Conservation (phyloP, 2,329 filamentous ascomycete species). For the Falciphora oryzae region DNA sequence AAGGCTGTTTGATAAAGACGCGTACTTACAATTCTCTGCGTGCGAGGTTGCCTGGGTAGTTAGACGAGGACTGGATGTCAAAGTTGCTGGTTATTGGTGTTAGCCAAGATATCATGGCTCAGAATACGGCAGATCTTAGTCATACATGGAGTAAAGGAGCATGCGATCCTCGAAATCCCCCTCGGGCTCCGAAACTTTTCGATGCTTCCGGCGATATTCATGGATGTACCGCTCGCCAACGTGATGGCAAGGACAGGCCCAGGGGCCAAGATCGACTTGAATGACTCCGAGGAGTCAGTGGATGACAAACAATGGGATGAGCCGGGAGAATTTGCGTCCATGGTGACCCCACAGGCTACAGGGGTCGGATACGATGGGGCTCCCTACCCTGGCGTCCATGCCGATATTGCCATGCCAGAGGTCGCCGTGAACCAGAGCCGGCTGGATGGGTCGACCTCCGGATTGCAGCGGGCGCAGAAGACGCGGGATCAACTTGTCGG, state of each 20-base stretch:
- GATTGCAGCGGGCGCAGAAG: slow-evolving; percentile 20
- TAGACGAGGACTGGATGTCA: no score
- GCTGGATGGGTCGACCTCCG: slow-evolving; percentile 18
- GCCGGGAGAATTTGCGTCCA: slow-evolving; percentile 16
- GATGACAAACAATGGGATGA: no score
- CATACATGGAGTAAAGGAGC: slow-evolving; percentile 18
- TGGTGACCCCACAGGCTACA: slow-evolving; percentile 22
- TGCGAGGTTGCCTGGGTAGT: no score
- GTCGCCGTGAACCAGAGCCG: slow-evolving; percentile 21
- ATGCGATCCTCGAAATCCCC: slow-evolving; percentile 24
- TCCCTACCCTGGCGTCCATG: slow-evolving; percentile 7
- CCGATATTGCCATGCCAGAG: slow-evolving; percentile 23
- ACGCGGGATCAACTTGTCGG: slow-evolving; percentile 20
- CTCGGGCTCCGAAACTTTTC: slow-evolving; percentile 18
- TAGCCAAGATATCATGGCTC: no score
- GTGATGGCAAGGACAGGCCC: no score
- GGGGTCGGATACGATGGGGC: slow-evolving; percentile 7
- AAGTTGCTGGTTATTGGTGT: no score
- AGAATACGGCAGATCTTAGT: not conserved
- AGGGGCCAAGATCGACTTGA: no score
- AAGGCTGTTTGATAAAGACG: no score
- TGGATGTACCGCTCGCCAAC: no score
- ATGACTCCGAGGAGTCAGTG: no score
- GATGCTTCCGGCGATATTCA: no score
- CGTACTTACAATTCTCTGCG: no score